These are phyloP conservation scores for Teratosphaeria nubilosa DNA, from an alignment of 2,329 filamentous ascomycete species.

Conservation along the genomic window DNA sequence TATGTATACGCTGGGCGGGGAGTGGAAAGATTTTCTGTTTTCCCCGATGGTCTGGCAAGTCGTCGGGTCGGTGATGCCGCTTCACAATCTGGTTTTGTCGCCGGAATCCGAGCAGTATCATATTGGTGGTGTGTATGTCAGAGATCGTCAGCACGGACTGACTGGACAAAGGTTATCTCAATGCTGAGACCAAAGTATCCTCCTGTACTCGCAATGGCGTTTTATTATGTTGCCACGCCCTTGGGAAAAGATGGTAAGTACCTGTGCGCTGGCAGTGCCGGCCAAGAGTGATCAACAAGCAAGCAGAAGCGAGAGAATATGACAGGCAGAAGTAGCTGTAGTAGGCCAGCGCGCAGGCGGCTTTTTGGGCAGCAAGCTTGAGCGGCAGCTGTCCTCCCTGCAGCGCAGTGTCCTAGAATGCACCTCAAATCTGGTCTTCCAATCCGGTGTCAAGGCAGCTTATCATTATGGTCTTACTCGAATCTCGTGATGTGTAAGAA, in stretches of 20 bases:
- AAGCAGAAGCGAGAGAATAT: background rate
- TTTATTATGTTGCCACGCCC: background rate
- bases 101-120: conserved; percentile 19
- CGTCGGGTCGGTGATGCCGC: conserved; percentile 19
- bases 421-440: background rate
- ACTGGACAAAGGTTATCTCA: background rate
- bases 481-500: background rate
- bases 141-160: background rate
- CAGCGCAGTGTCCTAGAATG: background rate
- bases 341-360: background rate
- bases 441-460: background rate
- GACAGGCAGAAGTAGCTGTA: background rate
- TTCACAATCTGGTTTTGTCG: conserved; percentile 21
- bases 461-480: background rate
- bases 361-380: background rate
- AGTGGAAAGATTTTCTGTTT: background rate
- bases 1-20: background rate
- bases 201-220: background rate
- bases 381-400: background rate
- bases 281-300: background rate
- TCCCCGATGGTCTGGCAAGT: conserved; percentile 17
- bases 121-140: conserved; percentile 12
- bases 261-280: background rate
- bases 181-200: background rate
- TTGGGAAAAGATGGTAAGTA: background rate